Evolutionary conservation across 192 early-diverging fungal genomes (phyloP).

Genomic region (Backusella tuberculispora): DNA sequence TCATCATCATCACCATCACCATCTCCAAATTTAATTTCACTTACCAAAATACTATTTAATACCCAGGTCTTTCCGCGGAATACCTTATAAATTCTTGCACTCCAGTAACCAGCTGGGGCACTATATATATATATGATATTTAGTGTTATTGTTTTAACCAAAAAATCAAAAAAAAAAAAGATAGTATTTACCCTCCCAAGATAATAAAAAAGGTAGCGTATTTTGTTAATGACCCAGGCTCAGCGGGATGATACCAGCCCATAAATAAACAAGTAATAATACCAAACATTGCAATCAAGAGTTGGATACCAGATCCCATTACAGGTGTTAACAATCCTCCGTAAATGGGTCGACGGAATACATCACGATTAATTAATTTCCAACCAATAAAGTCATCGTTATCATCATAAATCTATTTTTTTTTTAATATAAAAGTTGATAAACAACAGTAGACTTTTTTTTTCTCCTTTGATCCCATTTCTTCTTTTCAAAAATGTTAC

Average conservation of each 20-base stretch:
- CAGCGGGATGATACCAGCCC: slow-evolving; percentile 31
- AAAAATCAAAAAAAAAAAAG: not conserved
- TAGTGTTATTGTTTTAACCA: not conserved
- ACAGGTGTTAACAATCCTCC: slow-evolving; percentile 70
- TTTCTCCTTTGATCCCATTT: not conserved
- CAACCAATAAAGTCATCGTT: slow-evolving; percentile 71
- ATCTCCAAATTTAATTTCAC: not conserved
- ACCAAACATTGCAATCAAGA: slow-evolving; percentile 57
- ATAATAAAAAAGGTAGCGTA: slow-evolving; percentile 48
- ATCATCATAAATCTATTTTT: slow-evolving; percentile 24
- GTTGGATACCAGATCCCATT: slow-evolving; percentile 74
- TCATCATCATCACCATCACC: not conserved
- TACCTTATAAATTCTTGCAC: slow-evolving; percentile 69
- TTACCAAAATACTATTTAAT: slow-evolving; percentile 62
- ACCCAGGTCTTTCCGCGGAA: slow-evolving; percentile 73
- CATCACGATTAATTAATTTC: slow-evolving; percentile 80
- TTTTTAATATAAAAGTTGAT: not conserved
- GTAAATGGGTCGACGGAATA: slow-evolving; percentile 69
- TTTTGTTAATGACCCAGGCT: slow-evolving; percentile 26
- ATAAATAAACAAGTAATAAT: slow-evolving; percentile 34
- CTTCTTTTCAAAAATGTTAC: not conserved
- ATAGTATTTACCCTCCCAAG: slow-evolving; percentile 45
- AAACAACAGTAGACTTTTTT: not conserved
- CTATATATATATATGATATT: not conserved
- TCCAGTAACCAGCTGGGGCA: slow-evolving; percentile 66